Evolutionary conservation across 1,284 basidiomycete genomes (phyloP).

Genomic region (Ganoderma lucidum): DNA sequence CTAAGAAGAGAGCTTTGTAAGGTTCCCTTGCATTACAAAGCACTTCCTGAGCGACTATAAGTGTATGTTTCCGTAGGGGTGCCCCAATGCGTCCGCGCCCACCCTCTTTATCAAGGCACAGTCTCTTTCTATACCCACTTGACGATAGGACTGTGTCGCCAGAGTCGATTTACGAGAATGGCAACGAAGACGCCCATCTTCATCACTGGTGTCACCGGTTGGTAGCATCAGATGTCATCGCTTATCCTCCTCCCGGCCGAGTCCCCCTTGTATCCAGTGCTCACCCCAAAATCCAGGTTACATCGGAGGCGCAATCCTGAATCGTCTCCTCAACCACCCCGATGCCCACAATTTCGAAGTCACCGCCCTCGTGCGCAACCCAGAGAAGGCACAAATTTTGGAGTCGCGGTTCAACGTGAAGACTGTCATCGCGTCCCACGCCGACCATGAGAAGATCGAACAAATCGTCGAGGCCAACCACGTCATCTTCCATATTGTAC

Average conservation of each 20-base stretch:
- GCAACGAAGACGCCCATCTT: constrained; percentile 28
- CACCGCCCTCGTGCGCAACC: constrained; percentile 33
- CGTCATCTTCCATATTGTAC: constrained; percentile 38
- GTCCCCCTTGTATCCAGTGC: background rate
- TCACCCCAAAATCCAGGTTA: constrained; percentile 34
- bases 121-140: background rate
- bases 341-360: constrained; percentile 33
- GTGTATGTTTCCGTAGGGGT: background rate
- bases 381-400: constrained; percentile 38
- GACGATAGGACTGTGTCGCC: background rate
- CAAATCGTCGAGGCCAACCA: constrained; percentile 34
- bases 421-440: constrained; percentile 36
- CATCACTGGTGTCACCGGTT: constrained; percentile 35
- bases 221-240: background rate
- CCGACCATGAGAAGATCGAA: constrained; percentile 36
- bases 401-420: constrained; percentile 37
- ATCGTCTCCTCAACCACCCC: constrained; percentile 35
- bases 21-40: background rate
- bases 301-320: constrained; percentile 38
- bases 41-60: background rate
- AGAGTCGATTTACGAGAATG: background rate
- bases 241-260: too few relatives aligned
- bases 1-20: background rate
- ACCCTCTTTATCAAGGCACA: background rate
- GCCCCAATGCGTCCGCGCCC: background rate